Conservation (phyloP, 805 yeast genomes). For the Lachancea cidri region DNA sequence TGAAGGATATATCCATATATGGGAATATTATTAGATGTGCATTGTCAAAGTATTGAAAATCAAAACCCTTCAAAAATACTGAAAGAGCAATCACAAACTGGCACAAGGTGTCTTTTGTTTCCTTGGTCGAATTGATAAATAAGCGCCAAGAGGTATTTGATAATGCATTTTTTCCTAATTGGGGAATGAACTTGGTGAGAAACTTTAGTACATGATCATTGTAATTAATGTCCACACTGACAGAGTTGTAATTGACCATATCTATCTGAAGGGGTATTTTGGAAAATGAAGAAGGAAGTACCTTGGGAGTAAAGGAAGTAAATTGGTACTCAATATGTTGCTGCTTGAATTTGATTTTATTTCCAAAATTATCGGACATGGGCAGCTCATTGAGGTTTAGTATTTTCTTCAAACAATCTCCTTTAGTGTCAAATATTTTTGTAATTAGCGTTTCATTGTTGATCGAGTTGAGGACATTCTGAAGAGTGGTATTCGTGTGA, state of each 20-base stretch:
- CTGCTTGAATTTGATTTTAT: constrained; percentile 15
- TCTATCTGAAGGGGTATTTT: constrained; percentile 29
- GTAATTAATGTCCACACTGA: constrained; percentile 23
- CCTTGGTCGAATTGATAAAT: constrained; percentile 36
- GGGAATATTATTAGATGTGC: constrained; percentile 46
- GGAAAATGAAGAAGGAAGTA: constrained; percentile 34
- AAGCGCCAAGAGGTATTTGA: constrained; percentile 35
- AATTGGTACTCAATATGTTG: constrained; percentile 23
- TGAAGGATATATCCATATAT: constrained; percentile 54
- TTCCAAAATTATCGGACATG: constrained; percentile 17
- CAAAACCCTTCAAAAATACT: constrained; percentile 34
- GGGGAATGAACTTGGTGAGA: constrained; percentile 31
- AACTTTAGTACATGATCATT: constrained; percentile 25
- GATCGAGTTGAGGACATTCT: constrained; percentile 21
- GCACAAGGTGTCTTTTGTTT: constrained; percentile 38
- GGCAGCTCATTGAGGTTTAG: constrained; percentile 13
- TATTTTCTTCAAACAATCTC: constrained; percentile 7
- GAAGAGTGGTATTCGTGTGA: constrained; percentile 15
- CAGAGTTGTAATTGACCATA: constrained; percentile 15
- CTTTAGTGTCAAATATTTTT: constrained; percentile 10
- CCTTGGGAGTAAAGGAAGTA: constrained; percentile 32
- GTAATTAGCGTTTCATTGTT: constrained; percentile 13
- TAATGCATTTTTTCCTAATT: constrained; percentile 34
- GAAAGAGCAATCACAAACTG: constrained; percentile 40
- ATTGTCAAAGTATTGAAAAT: constrained; percentile 38